phyloP scores from a whole-genome alignment of 2,329 filamentous ascomycete genomes.

The Colletotrichum siamense region DNA sequence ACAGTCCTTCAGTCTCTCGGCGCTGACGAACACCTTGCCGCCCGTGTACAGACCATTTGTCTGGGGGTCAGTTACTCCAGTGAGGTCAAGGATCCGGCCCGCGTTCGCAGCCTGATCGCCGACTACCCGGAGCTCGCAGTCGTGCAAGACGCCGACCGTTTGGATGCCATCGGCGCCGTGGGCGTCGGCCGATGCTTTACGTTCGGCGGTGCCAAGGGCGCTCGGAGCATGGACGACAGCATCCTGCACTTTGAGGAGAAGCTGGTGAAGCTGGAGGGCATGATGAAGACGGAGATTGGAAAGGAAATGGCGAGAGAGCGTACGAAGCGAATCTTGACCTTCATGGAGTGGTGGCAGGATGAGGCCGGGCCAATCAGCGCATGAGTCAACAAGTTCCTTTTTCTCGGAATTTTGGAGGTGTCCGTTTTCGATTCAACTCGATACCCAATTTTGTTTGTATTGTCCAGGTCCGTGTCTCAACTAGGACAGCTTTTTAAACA shows the following conservation, averaged over 20 bases:
- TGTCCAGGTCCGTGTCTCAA: not conserved
- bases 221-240: conserved; percentile 60
- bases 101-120: conserved; percentile 66
- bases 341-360: conserved; percentile 64
- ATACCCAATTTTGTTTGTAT: conserved; percentile 5
- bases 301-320: conserved; percentile 57
- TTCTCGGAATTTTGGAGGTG: not conserved
- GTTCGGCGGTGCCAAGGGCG: conserved; percentile 72
- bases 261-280: conserved; percentile 66
- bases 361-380: conserved; percentile 39
- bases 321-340: conserved; percentile 55
- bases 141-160: conserved; percentile 89
- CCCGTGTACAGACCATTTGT: conserved; percentile 74
- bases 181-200: conserved; percentile 82
- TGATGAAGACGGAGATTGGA: conserved; percentile 69
- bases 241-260: conserved; percentile 82
- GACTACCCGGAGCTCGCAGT: conserved; percentile 77
- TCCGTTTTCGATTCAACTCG: conserved; percentile 17
- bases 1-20: conserved; percentile 62
- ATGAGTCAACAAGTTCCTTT: not conserved
- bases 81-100: conserved; percentile 70
- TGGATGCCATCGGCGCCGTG: conserved; percentile 90
- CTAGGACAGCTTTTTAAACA: not conserved
- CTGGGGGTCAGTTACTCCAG: conserved; percentile 79
- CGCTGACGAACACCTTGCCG: conserved; percentile 62